Base-by-base conservation (phyloP, 2,329 filamentous ascomycete species). In the Fusarium euwallaceae region DNA sequence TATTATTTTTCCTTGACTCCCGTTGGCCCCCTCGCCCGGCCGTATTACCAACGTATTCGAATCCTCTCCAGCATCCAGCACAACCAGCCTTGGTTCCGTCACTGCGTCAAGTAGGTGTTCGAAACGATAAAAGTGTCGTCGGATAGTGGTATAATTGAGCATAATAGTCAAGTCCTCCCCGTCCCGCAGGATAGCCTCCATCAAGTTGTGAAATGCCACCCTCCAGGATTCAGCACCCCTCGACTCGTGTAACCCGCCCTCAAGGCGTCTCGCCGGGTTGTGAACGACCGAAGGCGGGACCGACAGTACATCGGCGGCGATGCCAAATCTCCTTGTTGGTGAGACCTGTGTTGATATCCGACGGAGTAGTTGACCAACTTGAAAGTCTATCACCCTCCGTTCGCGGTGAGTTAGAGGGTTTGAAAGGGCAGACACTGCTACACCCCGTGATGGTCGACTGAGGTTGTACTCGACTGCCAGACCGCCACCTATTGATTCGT, bases 151-250 rank as follows among this genome's bases (percentile, higher is more conserved):
- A 73, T 92, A 92, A 5, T 87, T 86, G n/a, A 92, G 82, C 27
- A 87, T 86, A 4, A 92, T 84, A 1, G 86, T 85, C 82, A 89
- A 86, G 72, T 92, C 90, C 78, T 92, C 90, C 1, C 86, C 89
- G 71, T 92, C 91, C 11, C 89, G 83, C 20, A 92, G 79, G 4
- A 89, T 82, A 1, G 84, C 84, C 72, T 92, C 90, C 10, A 92
- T 78, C 64, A 92, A 80, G 4, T 84, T 82, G 43, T 89, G 86
- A 64, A 92, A 92, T 0, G 89, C 88, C 36, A 85, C 82, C 1
- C 85, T 85, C 91, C 91, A 92, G 2, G 84, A 86, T 7, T 79
- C 79, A 14, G 78, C 75, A 7, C 78, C 78, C 27, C 71, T 75
- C n/a, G 76, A 76, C 16, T 67, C 58, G 61, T 78, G 67, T 6